Conservation (phyloP, 768 basidiomycete species). For the Agaricus blazei region DNA sequence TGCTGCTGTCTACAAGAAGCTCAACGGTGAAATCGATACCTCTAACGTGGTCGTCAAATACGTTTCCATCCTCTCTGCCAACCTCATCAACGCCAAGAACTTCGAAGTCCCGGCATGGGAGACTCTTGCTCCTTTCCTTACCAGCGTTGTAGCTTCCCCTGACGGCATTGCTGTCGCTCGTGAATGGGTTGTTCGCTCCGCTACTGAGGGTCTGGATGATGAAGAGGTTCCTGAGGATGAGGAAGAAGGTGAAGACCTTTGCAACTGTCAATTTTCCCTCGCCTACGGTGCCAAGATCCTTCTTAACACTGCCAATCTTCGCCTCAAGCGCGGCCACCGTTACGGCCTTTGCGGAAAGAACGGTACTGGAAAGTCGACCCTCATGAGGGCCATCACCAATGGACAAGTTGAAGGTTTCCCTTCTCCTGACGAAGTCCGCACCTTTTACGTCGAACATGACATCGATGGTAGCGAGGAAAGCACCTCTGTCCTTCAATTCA, state of each 20-base stretch:
- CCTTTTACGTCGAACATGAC: constrained; percentile 99
- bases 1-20: constrained; percentile 81
- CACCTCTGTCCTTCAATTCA: constrained; percentile 87
- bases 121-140: constrained; percentile 69
- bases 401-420: constrained; percentile 99
- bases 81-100: constrained; percentile 86
- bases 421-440: constrained; percentile 93
- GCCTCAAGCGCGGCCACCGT: constrained; percentile 97
- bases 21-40: constrained; percentile 53
- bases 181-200: constrained; percentile 90
- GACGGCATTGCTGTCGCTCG: constrained; percentile 64
- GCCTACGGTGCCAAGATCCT: constrained; percentile 99
- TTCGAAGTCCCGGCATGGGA: constrained; percentile 91
- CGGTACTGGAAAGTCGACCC: constrained; percentile 95
- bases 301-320: constrained; percentile 93
- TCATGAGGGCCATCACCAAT: constrained; percentile 91
- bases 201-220: constrained; percentile 69
- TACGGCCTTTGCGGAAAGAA: constrained; percentile 99
- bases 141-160: constrained; percentile 57
- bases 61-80: constrained; percentile 74
- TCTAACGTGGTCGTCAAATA: constrained; percentile 62
- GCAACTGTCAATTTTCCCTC: constrained; percentile 98
- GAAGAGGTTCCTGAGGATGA: constrained; percentile 76
- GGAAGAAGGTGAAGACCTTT: constrained; percentile 97
- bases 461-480: constrained; percentile 95